A percentile compares a stretch with the other conserved stretches of the same genome.
phyloP scores from a whole-genome alignment of 805 yeast genomes.

The Starmerella potacharoeniae region DNA sequence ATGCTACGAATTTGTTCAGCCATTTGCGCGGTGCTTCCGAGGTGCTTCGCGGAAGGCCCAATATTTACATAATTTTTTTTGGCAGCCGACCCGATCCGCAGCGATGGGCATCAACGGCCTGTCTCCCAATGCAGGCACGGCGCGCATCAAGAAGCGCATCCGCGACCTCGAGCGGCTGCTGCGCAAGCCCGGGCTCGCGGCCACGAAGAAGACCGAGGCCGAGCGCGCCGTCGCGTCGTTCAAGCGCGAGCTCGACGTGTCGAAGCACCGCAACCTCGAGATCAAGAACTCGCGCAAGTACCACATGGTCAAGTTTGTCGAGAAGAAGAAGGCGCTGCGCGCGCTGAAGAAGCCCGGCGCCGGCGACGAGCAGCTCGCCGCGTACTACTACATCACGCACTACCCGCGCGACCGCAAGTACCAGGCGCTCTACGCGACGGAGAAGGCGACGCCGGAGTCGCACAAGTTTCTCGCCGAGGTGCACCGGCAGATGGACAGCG shows the following conservation, averaged over 20 bases:
- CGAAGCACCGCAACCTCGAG: constrained; percentile 36
- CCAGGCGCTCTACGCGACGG: constrained; percentile 57
- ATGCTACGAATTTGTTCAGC: not conserved
- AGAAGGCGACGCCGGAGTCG: constrained; percentile 31
- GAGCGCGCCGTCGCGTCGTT: constrained; percentile 66
- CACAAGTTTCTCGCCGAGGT: constrained; percentile 42
- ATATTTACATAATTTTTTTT: not conserved
- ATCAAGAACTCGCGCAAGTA: constrained; percentile 56
- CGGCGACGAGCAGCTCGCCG: constrained; percentile 31
- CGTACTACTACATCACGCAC: constrained; percentile 60
- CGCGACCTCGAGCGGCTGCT: constrained; percentile 74
- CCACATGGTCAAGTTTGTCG: constrained; percentile 89
- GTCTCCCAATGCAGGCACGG: constrained; percentile 21
- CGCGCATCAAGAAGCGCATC: constrained; percentile 66
- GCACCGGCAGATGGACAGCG: constrained; percentile 40
- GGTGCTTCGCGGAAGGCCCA: not conserved
- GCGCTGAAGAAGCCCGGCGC: constrained; percentile 43
- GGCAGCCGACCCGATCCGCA: constrained; percentile 1
- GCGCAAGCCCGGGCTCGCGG: constrained; percentile 49
- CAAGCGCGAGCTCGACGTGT: constrained; percentile 43
- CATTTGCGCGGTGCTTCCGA: too few species aligned
- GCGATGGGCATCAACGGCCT: constrained; percentile 24
- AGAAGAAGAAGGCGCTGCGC: constrained; percentile 72
- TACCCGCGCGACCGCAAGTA: constrained; percentile 76
- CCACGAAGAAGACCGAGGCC: constrained; percentile 32